Percentiles rank a stretch among this genome's conserved stretches.
Conservation (phyloP, 306 rosid species). For the Quercus dentata region DNA sequence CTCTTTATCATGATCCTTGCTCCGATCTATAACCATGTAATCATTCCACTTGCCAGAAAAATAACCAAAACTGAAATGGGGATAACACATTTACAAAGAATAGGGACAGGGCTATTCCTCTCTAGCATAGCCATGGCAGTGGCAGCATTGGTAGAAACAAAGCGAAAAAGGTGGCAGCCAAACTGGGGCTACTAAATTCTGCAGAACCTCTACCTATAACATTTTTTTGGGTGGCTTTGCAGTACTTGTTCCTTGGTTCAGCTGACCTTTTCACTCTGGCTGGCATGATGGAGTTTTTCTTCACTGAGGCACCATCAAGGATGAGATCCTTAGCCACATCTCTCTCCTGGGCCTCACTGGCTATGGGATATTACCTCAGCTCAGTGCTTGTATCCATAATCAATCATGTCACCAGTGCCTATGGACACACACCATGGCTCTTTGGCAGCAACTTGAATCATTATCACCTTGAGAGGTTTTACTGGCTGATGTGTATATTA, state of each 20-base stretch:
- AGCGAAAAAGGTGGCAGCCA: constrained; percentile 48
- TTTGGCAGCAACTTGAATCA: constrained; percentile 55
- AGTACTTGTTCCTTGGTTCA: constrained; percentile 70
- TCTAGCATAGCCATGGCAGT: constrained; percentile 75
- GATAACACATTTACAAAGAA: constrained; percentile 57
- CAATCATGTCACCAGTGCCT: constrained; percentile 39
- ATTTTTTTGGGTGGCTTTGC: constrained; percentile 68
- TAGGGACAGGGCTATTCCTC: constrained; percentile 61
- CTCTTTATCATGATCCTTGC: constrained; percentile 70
- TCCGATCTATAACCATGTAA: constrained; percentile 55
- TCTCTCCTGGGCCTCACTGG: constrained; percentile 72
- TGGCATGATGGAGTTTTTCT: constrained; percentile 83
- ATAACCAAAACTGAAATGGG: constrained; percentile 61
- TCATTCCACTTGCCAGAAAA: constrained; percentile 56
- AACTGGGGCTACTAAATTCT: constrained; percentile 32
- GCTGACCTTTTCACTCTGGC: constrained; percentile 82
- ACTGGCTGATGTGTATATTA: constrained; percentile 69
- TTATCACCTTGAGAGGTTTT: constrained; percentile 75
- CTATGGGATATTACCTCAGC: constrained; percentile 76
- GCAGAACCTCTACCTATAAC: constrained; percentile 55
- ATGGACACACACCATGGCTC: constrained; percentile 57
- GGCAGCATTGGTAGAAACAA: constrained; percentile 77
- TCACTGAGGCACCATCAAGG: constrained; percentile 71
- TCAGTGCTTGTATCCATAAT: constrained; percentile 56
- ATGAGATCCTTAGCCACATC: constrained; percentile 81